Percentiles rank a stretch among this genome's conserved stretches.
phyloP scores from a whole-genome alignment of 2,329 filamentous ascomycete species.

The Penicillium sp. region DNA sequence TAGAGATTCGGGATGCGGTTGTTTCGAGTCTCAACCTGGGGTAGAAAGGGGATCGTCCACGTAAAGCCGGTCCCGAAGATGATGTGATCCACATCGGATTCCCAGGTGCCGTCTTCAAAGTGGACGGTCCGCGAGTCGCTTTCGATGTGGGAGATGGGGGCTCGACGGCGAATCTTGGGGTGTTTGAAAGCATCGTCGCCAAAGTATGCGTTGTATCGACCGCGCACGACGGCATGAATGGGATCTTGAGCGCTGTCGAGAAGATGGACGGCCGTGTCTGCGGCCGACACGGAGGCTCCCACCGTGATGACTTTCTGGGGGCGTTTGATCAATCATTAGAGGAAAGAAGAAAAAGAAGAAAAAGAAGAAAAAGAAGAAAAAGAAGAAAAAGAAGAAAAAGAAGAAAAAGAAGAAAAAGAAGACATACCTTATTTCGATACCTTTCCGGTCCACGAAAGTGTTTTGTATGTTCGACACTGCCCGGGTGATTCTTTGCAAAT shows the following conservation, averaged over 20 bases:
- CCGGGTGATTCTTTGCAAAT: constrained; percentile 34
- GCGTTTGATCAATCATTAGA: too few species aligned
- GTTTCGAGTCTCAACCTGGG: constrained; percentile 37
- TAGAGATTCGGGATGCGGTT: constrained; percentile 33
- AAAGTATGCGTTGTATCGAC: constrained; percentile 51
- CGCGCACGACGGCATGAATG: constrained; percentile 50
- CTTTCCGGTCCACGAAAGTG: constrained; percentile 34
- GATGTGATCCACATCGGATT: constrained; percentile 54
- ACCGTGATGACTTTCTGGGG: constrained; percentile 54
- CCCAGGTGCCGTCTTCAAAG: constrained; percentile 51
- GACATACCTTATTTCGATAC: constrained; percentile 34
- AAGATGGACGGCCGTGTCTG: constrained; percentile 55
- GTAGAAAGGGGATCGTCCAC: constrained; percentile 59
- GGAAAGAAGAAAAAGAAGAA: not conserved
- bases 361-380: not conserved
- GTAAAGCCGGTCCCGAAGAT: constrained; percentile 63
- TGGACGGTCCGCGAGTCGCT: constrained; percentile 45
- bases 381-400: not conserved
- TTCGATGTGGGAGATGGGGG: constrained; percentile 25
- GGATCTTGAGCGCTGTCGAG: constrained; percentile 43
- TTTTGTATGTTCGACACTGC: constrained; percentile 39
- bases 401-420: not conserved
- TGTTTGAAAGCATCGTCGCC: constrained; percentile 57
- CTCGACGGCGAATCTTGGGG: constrained; percentile 36
- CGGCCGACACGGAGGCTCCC: constrained; percentile 59